phyloP scores from a whole-genome alignment of 805 yeast genomes.

The Zygotorulaspora danielsina region DNA sequence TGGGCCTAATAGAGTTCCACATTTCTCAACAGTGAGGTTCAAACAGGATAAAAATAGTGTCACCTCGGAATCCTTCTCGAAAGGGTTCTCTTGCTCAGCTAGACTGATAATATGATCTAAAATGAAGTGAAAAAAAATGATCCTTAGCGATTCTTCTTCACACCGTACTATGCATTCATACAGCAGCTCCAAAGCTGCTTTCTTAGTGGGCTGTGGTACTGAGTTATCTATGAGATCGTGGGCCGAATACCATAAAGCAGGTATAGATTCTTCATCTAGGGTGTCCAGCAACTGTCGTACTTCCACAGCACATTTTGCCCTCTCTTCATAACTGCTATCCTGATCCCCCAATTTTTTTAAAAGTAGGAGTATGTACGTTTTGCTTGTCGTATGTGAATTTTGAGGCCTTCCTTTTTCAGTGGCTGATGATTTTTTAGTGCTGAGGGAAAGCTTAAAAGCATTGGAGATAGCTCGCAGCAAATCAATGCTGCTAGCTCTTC shows the following conservation, averaged over 20 bases:
- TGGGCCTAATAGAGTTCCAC: slow-evolving; percentile 1
- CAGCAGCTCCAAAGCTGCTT: slow-evolving; percentile 51
- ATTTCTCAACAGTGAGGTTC: slow-evolving; percentile 17
- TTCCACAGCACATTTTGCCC: slow-evolving; percentile 49
- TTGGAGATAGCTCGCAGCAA: slow-evolving; percentile 8
- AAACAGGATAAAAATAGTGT: slow-evolving; percentile 48
- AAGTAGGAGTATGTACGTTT: slow-evolving; percentile 11
- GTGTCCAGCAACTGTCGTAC: slow-evolving; percentile 49
- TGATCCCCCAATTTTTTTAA: slow-evolving; percentile 10
- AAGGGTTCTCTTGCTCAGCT: slow-evolving; percentile 12
- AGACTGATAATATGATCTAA: slow-evolving; percentile 38
- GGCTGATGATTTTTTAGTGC: slow-evolving; percentile 1
- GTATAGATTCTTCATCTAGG: slow-evolving; percentile 53
- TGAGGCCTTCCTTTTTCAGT: slow-evolving; percentile 3
- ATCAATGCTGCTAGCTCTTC: slow-evolving; percentile 9
- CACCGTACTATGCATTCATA: slow-evolving; percentile 51
- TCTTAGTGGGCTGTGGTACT: slow-evolving; percentile 36
- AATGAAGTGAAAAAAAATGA: slow-evolving; percentile 60
- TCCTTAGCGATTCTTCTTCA: slow-evolving; percentile 44
- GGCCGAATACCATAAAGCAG: slow-evolving; percentile 74
- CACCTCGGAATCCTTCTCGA: slow-evolving; percentile 45
- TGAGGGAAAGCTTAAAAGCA: slow-evolving; percentile 3
- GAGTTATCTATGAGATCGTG: slow-evolving; percentile 46
- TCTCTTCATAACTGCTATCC: slow-evolving; percentile 12
- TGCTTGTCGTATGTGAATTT: slow-evolving; percentile 15